Base-by-base conservation (phyloP, 2,329 filamentous ascomycete species). In the Didymella pinodella region DNA sequence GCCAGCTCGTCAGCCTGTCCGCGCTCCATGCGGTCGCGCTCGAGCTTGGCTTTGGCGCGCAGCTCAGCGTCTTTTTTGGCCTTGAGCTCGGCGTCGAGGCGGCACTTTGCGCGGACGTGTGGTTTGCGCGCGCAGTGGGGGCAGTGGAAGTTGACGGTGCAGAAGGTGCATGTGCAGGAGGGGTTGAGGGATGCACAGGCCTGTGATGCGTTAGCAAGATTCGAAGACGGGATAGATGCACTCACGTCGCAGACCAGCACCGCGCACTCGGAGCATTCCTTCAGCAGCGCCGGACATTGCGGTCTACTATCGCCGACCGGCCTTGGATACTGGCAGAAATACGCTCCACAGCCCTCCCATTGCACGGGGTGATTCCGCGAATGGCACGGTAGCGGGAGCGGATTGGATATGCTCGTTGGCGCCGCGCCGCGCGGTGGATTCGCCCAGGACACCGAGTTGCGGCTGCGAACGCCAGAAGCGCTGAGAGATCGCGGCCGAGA, bases 291-390 rank as follows among this genome's bases (percentile, higher is more conserved):
- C 3, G 68, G 74, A 53, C 77, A 79, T 43, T 74, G 70, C 28
- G 70, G 70, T 57, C 77, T 65, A 31, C 69, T 70, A 49, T 80
- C 78, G 25, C 78, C 77, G 12, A 77, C 70, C 3, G 76, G 74
- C 26, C 77, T 63, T 11, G 73, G 69, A 54, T 71, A 73, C 48
- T 77, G 76, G 58, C 78, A 80, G 54, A 79, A 80, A 61, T 78
- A 79, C 2, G 75, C 72, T 2, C 78, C 78, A 53, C 78, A 80
- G 16, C 78, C 78, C 64, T 78, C 70, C 78, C 78, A 80, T 49
- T 79, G 77, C 3, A 80, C 78, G 11, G 78, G 78, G 64, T 80
- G 78, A 10, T 44, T 44, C 3, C 74, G 67, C 29, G 75, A 74
- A 49, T 76, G 71, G 51, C 77, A 77, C 7, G 78, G 78, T 7